A percentile compares a stretch with the other conserved stretches of the same genome.
Conservation (phyloP, 2,329 filamentous ascomycete species). For the Ceratocystis lukuohia region DNA sequence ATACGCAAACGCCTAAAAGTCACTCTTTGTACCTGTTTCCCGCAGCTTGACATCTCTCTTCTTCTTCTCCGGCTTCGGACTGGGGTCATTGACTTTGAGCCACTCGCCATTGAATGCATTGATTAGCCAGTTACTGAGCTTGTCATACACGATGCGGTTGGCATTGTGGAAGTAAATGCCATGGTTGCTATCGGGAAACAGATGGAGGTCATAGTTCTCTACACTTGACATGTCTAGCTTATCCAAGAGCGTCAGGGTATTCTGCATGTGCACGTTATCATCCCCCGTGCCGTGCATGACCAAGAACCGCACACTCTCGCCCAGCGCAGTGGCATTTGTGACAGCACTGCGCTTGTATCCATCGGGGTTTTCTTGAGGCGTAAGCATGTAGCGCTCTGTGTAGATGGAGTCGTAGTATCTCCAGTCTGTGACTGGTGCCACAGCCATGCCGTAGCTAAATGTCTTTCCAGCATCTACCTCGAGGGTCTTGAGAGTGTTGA, state of each 20-base stretch:
- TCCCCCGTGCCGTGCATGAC: slow-evolving; percentile 95
- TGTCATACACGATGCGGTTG: slow-evolving; percentile 81
- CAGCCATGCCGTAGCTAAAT: slow-evolving; percentile 94
- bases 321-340: slow-evolving; percentile 58
- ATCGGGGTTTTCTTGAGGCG: slow-evolving; percentile 61
- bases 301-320: slow-evolving; percentile 70
- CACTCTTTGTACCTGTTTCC: too few species aligned
- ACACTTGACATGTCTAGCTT: slow-evolving; percentile 67
- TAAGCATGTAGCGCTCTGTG: slow-evolving; percentile 95
- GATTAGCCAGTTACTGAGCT: slow-evolving; percentile 83
- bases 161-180: slow-evolving; percentile 91
- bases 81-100: slow-evolving; percentile 45
- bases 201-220: slow-evolving; percentile 90
- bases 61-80: slow-evolving; percentile 30
- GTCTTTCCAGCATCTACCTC: slow-evolving; percentile 81
- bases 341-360: slow-evolving; percentile 71
- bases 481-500: slow-evolving; percentile 86
- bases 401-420: slow-evolving; percentile 89
- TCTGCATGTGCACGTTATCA: slow-evolving; percentile 96
- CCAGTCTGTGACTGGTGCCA: slow-evolving; percentile 98
- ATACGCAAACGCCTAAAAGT: neutral
- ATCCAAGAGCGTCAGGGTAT: slow-evolving; percentile 76
- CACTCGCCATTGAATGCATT: slow-evolving; percentile 98
- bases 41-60: slow-evolving; percentile 1
- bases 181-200: slow-evolving; percentile 94